Base-by-base conservation (phyloP, 768 basidiomycete species). In the Neoboletus subvelutipes region DNA sequence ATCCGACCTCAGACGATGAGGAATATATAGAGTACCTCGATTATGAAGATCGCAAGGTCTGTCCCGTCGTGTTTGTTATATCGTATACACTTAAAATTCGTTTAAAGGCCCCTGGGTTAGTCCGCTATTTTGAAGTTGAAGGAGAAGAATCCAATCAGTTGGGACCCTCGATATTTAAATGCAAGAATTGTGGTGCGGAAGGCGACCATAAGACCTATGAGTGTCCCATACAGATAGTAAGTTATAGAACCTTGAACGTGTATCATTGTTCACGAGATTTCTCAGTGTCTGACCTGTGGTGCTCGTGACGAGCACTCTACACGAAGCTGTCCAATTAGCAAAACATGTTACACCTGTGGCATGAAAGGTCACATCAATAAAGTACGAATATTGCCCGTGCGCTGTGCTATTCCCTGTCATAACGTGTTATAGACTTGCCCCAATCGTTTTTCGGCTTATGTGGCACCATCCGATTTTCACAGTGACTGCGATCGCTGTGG, bases 341-440 rank as follows among this genome's bases (percentile, higher is more conserved):
- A 92, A 71, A 84, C 81, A 0, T 93, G 91, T 65, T 92, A 83
- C 64, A 80, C 77, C 4, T 93, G 91, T 63, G 88, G 88, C 17
- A 90, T 90, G 88, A 89, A 88, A 67, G 91, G 91, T 2, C 90
- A 92, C 65, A 82, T 91, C 53, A 88, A 80, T 60, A 78, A 75
- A 55, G 90, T 89, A 61, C 48, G 52, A 34, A 24, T 18, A 28
- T 11, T 26, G 0, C 13, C 26, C 41, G 31, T 46, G 4, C 18
- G 11, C 34, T 47, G 17, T 39, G 40, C 26, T 29, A 40, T 36
- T 42, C 42, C 36, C 36, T 42, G 39, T 58, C 20, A 43, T 56
- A 45, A 52, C 45, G 11, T 43, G 9, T 49, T 46, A 37, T 64
- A 90, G 87, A 81, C 79, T n/a, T 92, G 88, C 67, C 88, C 90